Evolutionary conservation across 495 filamentous ascomycete species (phyloP).

Genomic region (Penicillium chermesinum): DNA sequence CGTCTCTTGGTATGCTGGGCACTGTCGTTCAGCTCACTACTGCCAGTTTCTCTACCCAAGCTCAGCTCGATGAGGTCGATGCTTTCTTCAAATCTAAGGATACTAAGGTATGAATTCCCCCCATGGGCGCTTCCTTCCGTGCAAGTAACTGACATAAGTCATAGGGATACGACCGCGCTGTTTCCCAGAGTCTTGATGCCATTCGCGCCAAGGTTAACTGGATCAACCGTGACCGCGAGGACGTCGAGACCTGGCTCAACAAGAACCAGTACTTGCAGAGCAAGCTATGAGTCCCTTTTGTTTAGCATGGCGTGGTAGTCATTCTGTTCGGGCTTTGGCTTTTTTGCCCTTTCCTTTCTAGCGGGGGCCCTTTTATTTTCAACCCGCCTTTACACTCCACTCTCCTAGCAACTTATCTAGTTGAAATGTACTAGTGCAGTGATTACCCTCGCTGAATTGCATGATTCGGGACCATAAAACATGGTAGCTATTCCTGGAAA

Average conservation of each 20-base stretch:
- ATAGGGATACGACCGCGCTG: slow-evolving; percentile 53
- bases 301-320: background rate
- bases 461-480: too few species aligned
- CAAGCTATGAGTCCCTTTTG: slow-evolving; percentile 35
- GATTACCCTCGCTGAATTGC: too few species aligned
- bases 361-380: background rate
- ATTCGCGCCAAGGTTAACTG: slow-evolving; percentile 57
- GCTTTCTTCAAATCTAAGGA: slow-evolving; percentile 75
- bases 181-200: slow-evolving; percentile 57
- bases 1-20: slow-evolving; percentile 78
- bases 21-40: slow-evolving; percentile 80
- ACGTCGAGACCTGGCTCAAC: slow-evolving; percentile 58
- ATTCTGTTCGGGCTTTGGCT: background rate
- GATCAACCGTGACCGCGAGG: slow-evolving; percentile 56
- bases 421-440: background rate
- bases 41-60: slow-evolving; percentile 69
- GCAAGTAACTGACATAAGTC: slow-evolving; percentile 9
- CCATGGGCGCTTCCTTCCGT: background rate
- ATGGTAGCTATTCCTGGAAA: too few species aligned
- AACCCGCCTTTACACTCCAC: background rate
- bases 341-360: background rate
- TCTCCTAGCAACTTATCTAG: background rate
- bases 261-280: slow-evolving; percentile 49
- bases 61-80: slow-evolving; percentile 69
- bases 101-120: slow-evolving; percentile 56